phyloP scores from a whole-genome alignment of 495 filamentous ascomycete genomes.

The Aspergillus diversus region DNA sequence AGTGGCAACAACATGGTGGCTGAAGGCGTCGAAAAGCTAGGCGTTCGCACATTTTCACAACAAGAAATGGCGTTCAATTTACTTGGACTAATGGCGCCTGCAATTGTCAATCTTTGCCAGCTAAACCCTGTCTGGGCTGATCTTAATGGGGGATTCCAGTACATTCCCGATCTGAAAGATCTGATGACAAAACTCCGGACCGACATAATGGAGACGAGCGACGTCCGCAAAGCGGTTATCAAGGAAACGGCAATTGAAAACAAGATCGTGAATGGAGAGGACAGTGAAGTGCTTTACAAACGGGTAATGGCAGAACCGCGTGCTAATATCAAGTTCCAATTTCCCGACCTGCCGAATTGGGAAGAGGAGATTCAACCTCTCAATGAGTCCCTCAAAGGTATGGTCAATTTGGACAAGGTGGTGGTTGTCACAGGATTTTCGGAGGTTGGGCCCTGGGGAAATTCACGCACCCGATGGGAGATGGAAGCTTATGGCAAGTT shows the following conservation, averaged over 20 bases:
- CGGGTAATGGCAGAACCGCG: slow-evolving; percentile 90
- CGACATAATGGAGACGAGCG: slow-evolving; percentile 90
- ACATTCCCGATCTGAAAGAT: slow-evolving; percentile 95
- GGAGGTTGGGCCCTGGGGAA: slow-evolving; percentile 97
- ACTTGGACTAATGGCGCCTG: slow-evolving; percentile 92
- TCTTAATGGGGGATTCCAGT: slow-evolving; percentile 95
- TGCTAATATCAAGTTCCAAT: slow-evolving; percentile 96
- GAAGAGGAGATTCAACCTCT: slow-evolving; percentile 87
- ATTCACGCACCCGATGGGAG: slow-evolving; percentile 96
- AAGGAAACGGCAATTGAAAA: slow-evolving; percentile 97
- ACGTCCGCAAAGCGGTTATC: slow-evolving; percentile 89
- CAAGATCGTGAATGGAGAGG: slow-evolving; percentile 94
- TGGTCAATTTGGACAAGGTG: slow-evolving; percentile 97
- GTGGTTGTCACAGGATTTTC: slow-evolving; percentile 97
- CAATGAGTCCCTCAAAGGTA: slow-evolving; percentile 85
- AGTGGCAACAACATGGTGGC: slow-evolving; percentile 97
- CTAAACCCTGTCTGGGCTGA: slow-evolving; percentile 94
- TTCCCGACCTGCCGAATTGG: slow-evolving; percentile 89
- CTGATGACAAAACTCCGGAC: slow-evolving; percentile 88
- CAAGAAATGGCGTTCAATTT: slow-evolving; percentile 99
- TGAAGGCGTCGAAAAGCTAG: slow-evolving; percentile 93
- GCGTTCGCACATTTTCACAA: slow-evolving; percentile 97
- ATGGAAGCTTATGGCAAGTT: slow-evolving; percentile 98
- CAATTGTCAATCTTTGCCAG: slow-evolving; percentile 95
- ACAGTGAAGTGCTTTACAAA: slow-evolving; percentile 89